Evolutionary conservation across 108 stramenopile genomes (phyloP).

Genomic region (Skeletonema tropicum): DNA sequence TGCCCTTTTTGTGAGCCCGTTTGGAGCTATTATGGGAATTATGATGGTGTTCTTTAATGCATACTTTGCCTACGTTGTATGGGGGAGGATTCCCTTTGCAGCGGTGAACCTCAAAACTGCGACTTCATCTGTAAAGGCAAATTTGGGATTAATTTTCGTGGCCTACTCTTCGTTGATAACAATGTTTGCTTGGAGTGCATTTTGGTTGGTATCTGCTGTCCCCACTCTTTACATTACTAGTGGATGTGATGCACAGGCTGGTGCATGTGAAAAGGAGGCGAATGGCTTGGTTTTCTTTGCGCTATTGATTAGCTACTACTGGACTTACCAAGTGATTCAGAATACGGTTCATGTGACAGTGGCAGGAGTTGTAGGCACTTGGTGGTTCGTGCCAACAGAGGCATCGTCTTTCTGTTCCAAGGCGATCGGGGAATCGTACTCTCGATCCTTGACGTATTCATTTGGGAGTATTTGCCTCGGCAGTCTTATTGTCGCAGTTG

Average conservation of each 20-base stretch:
- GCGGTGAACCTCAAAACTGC: slow-evolving; percentile 76
- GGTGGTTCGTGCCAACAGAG: slow-evolving; percentile 84
- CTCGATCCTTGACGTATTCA: slow-evolving; percentile 69
- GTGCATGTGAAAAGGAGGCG: slow-evolving; percentile 49
- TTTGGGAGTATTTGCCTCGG: slow-evolving; percentile 82
- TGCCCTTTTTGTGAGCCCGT: slow-evolving; percentile 35
- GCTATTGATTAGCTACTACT: slow-evolving; percentile 75
- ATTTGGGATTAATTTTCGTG: slow-evolving; percentile 65
- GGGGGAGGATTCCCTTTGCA: slow-evolving; percentile 83
- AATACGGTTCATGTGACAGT: slow-evolving; percentile 85
- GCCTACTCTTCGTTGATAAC: slow-evolving; percentile 65
- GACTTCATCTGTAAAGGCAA: slow-evolving; percentile 64
- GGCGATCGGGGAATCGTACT: slow-evolving; percentile 59
- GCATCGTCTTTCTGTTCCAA: slow-evolving; percentile 64
- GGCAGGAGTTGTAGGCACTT: slow-evolving; percentile 85
- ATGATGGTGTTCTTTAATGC: slow-evolving; percentile 40
- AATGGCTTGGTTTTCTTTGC: slow-evolving; percentile 47
- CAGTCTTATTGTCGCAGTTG: slow-evolving; percentile 72
- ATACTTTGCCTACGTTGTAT: slow-evolving; percentile 69
- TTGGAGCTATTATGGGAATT: slow-evolving; percentile 51
- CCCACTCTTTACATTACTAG: slow-evolving; percentile 57
- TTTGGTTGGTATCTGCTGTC: slow-evolving; percentile 62
- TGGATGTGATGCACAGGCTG: slow-evolving; percentile 53
- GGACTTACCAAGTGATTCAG: slow-evolving; percentile 79
- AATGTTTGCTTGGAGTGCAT: slow-evolving; percentile 59